These are phyloP conservation scores for Dactylellina parvicollis DNA, from an alignment of 2,329 filamentous ascomycete genomes.

Conservation along the genomic window DNA sequence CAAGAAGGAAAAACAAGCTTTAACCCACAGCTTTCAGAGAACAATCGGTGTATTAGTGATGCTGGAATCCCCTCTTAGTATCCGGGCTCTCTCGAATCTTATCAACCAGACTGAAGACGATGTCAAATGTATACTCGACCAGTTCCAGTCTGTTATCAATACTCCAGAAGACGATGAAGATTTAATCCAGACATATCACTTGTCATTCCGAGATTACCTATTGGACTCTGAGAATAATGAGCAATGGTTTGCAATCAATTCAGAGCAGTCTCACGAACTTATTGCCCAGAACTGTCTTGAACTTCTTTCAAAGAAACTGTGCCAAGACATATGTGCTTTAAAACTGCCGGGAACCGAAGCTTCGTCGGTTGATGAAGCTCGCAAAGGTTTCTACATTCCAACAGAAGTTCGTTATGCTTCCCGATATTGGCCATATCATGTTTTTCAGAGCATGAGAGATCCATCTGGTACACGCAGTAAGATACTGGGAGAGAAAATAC, in stretches of 20 bases:
- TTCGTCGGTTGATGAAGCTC: conserved; percentile 14
- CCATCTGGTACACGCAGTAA: conserved; percentile 58
- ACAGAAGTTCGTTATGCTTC: conserved; percentile 60
- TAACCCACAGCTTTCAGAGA: too few species aligned
- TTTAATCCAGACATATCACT: conserved; percentile 1
- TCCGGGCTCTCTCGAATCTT: conserved; percentile 5
- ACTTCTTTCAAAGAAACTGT: conserved; percentile 59
- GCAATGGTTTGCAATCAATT: conserved; percentile 4
- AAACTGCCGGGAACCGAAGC: neutral
- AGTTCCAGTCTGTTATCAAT: conserved; percentile 12
- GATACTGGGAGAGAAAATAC: conserved; percentile 56
- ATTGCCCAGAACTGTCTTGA: conserved; percentile 55
- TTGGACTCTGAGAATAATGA: neutral
- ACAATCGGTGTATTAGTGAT: too few species aligned
- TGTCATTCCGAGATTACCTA: conserved; percentile 28
- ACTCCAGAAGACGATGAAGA: neutral
- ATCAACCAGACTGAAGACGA: neutral
- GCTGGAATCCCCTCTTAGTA: too few species aligned
- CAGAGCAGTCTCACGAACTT: neutral
- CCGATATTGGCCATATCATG: conserved; percentile 60
- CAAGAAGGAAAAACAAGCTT: too few species aligned
- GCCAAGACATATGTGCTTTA: conserved; percentile 58
- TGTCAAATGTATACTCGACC: neutral
- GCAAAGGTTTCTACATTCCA: conserved; percentile 53
- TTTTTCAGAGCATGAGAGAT: too few species aligned